Conservation (phyloP, 768 basidiomycete species). For the Lentinus tigrinus region DNA sequence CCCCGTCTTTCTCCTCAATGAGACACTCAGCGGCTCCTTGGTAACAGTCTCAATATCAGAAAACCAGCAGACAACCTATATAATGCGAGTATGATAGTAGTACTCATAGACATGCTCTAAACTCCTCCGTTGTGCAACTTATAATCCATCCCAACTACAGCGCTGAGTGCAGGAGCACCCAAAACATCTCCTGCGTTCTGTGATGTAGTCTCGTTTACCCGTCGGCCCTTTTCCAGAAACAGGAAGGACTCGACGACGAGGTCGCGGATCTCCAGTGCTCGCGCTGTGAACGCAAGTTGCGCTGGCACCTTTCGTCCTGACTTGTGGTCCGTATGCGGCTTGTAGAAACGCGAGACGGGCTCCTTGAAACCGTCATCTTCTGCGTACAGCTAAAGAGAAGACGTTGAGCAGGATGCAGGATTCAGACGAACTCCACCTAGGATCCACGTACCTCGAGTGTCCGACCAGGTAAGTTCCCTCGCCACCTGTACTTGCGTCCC, state of each 20-base stretch:
- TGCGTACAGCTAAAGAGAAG: slow-evolving; percentile 31
- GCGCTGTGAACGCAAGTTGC: slow-evolving; percentile 30
- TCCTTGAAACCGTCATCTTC: slow-evolving; percentile 31
- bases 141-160: slow-evolving; percentile 1
- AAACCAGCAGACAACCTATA: no score
- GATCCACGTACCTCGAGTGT: slow-evolving; percentile 32
- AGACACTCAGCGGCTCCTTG: no score
- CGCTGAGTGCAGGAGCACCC: slow-evolving; percentile 3
- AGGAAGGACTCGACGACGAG: slow-evolving; percentile 40
- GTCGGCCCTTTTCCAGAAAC: slow-evolving; percentile 40
- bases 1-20: no score
- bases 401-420: not conserved
- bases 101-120: no score
- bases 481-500: slow-evolving; percentile 42
- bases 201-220: slow-evolving; percentile 31
- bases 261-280: slow-evolving; percentile 38
- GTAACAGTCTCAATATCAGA: no score
- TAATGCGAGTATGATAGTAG: no score
- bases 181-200: slow-evolving; percentile 20
- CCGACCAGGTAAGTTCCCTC: slow-evolving; percentile 36
- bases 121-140: slow-evolving; percentile 7
- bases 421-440: not conserved
- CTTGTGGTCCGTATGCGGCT: slow-evolving; percentile 27
- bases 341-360: slow-evolving; percentile 38
- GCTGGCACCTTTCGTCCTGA: slow-evolving; percentile 30